Evolutionary conservation across 805 yeast species (phyloP).

Genomic region (Candida maris): DNA sequence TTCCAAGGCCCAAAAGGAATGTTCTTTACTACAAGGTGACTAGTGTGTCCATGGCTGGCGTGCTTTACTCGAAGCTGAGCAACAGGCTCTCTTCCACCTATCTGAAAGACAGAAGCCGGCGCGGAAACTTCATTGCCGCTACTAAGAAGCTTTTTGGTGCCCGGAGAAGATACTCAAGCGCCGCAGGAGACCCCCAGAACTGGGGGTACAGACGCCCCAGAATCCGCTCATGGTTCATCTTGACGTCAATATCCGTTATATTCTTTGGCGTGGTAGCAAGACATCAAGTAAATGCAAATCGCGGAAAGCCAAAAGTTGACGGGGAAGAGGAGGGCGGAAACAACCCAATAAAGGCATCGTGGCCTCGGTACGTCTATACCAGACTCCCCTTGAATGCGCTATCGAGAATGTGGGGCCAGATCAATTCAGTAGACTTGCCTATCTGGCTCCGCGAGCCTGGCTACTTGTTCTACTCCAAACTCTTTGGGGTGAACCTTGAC

Average conservation of each 20-base stretch:
- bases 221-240: slow-evolving; percentile 46
- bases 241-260: slow-evolving; percentile 49
- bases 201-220: slow-evolving; percentile 13
- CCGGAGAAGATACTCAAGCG: slow-evolving; percentile 11
- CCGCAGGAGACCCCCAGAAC: slow-evolving; percentile 5
- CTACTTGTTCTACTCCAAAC: slow-evolving; percentile 66
- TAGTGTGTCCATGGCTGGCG: slow-evolving; percentile 20
- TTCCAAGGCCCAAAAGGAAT: slow-evolving; percentile 55
- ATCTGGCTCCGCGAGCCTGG: slow-evolving; percentile 84
- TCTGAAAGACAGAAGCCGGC: slow-evolving; percentile 7
- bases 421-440: slow-evolving; percentile 81
- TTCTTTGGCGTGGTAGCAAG: slow-evolving; percentile 51
- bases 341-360: slow-evolving; percentile 51
- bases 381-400: slow-evolving; percentile 87
- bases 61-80: slow-evolving; percentile 19
- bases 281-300: slow-evolving; percentile 20
- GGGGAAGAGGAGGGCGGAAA: slow-evolving; percentile 27
- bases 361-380: slow-evolving; percentile 87
- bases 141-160: slow-evolving; percentile 24
- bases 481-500: slow-evolving; percentile 84
- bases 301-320: slow-evolving; percentile 4
- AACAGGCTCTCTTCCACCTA: slow-evolving; percentile 12
- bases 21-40: slow-evolving; percentile 42
- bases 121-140: slow-evolving; percentile 22
- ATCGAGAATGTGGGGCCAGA: slow-evolving; percentile 91